A percentile compares a stretch with the other conserved stretches of the same genome.
phyloP scores from a whole-genome alignment of 2,329 filamentous ascomycete genomes.

The Trichophyton verrucosum region DNA sequence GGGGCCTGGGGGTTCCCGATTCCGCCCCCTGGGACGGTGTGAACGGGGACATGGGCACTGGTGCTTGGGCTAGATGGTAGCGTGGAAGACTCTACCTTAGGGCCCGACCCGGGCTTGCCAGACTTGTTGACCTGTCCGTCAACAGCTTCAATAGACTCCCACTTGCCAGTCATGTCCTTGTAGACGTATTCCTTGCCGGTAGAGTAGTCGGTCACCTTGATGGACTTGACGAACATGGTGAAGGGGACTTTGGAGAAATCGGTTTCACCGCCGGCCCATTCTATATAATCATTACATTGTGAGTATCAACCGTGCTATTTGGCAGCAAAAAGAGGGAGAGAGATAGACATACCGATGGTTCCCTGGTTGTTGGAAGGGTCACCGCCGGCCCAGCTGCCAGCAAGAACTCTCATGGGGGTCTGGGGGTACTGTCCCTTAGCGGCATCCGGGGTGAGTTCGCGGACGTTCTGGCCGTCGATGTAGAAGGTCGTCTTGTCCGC shows the following conservation, averaged over 20 bases:
- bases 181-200: conserved; percentile 79
- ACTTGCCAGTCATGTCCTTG: conserved; percentile 61
- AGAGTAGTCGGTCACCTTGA: conserved; percentile 80
- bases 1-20: conserved; percentile 4
- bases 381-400: conserved; percentile 85
- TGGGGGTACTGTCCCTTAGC: conserved; percentile 73
- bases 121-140: conserved; percentile 63
- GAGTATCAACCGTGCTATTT: too few relatives aligned
- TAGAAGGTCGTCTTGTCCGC: conserved; percentile 73
- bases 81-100: conserved; percentile 39
- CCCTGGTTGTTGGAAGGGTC: conserved; percentile 66
- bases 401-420: conserved; percentile 86
- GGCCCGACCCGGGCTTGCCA: conserved; percentile 39
- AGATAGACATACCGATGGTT: conserved; percentile 49
- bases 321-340: neutral
- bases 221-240: conserved; percentile 66
- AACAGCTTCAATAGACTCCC: conserved; percentile 69
- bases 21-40: neutral
- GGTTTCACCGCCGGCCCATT: conserved; percentile 77
- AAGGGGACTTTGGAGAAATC: conserved; percentile 77
- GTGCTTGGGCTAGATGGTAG: conserved; percentile 48
- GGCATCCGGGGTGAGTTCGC: conserved; percentile 57
- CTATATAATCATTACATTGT: conserved; percentile 17
- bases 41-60: conserved; percentile 2
- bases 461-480: conserved; percentile 63